Evolutionary conservation across 768 basidiomycete genomes (phyloP).

Genomic region (Lactarius indigo): DNA sequence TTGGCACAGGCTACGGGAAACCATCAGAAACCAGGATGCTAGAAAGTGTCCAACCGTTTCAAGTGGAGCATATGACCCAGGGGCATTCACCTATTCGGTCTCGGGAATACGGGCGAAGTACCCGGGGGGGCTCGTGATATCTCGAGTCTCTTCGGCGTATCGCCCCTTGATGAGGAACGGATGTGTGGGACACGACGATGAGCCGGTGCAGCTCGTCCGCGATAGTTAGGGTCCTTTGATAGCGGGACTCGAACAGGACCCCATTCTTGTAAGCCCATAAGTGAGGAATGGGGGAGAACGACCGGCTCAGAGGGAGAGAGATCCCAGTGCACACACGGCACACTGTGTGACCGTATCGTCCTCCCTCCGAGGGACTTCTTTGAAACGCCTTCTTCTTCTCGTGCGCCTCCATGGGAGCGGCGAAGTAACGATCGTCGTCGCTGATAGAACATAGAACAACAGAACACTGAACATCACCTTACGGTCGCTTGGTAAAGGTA

Average conservation of each 20-base stretch:
- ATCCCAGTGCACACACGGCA: not conserved
- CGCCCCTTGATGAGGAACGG: slow-evolving; percentile 35
- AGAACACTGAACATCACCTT: not conserved
- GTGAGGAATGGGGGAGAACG: not conserved
- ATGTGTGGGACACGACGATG: slow-evolving; percentile 30
- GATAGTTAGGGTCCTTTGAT: slow-evolving; percentile 31
- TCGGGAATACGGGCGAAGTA: slow-evolving; percentile 34
- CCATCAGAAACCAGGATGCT: slow-evolving; percentile 1
- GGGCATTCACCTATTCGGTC: slow-evolving; percentile 32
- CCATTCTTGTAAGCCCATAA: not conserved
- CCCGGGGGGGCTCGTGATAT: slow-evolving; percentile 34
- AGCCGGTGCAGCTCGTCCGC: slow-evolving; percentile 26
- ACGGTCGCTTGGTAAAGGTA: slow-evolving; percentile 11
- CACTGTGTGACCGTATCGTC: not conserved
- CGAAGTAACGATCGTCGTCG: not conserved
- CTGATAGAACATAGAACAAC: slow-evolving; percentile 1
- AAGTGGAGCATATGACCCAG: slow-evolving; percentile 34
- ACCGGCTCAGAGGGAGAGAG: not conserved
- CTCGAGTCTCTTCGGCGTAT: slow-evolving; percentile 38
- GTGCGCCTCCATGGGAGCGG: slow-evolving; percentile 1
- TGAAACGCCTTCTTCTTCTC: not conserved
- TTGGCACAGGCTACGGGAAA: not conserved
- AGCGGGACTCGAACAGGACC: not conserved
- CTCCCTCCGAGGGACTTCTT: not conserved
- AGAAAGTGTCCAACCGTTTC: slow-evolving; percentile 25